Percentiles rank a stretch among this genome's conserved stretches.
phyloP scores from a whole-genome alignment of 108 stramenopile species.

The Cyclotella baltica region DNA sequence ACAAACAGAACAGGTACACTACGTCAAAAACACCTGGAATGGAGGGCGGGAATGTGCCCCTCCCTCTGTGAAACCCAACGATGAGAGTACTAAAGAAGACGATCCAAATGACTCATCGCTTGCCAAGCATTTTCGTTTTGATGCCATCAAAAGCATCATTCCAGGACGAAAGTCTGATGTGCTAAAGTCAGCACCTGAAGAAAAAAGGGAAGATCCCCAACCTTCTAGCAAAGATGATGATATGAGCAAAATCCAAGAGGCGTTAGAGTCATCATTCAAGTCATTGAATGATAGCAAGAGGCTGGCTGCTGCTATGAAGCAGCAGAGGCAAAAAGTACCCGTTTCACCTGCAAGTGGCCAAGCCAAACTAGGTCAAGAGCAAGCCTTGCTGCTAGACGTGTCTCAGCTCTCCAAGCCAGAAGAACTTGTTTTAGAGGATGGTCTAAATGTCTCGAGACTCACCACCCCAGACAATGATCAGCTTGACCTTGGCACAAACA shows the following conservation, averaged over 20 bases:
- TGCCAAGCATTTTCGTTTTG: slow-evolving; percentile 1
- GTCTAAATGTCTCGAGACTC: too few species aligned
- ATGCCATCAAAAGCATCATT: neutral
- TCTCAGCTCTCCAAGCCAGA: neutral
- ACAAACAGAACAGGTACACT: slow-evolving; percentile 3
- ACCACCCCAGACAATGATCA: too few species aligned
- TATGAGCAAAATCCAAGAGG: slow-evolving; percentile 12
- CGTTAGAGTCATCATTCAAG: slow-evolving; percentile 14
- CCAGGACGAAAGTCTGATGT: neutral
- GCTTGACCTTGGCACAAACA: too few species aligned
- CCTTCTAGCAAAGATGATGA: neutral
- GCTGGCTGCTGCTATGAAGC: slow-evolving; percentile 6
- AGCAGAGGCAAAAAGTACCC: neutral
- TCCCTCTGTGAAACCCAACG: neutral
- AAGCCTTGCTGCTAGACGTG: neutral
- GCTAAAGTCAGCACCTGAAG: neutral
- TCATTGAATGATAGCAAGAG: neutral
- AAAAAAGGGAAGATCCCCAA: neutral
- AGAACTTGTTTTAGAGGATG: too few species aligned
- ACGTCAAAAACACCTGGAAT: slow-evolving; percentile 6
- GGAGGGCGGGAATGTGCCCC: slow-evolving; percentile 1
- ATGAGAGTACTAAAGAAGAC: neutral
- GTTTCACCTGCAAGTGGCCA: neutral
- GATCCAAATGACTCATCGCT: neutral
- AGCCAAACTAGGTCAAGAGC: too few species aligned